phyloP scores from a whole-genome alignment of 768 basidiomycete species.

The Rhodotorula kratochvilovae region DNA sequence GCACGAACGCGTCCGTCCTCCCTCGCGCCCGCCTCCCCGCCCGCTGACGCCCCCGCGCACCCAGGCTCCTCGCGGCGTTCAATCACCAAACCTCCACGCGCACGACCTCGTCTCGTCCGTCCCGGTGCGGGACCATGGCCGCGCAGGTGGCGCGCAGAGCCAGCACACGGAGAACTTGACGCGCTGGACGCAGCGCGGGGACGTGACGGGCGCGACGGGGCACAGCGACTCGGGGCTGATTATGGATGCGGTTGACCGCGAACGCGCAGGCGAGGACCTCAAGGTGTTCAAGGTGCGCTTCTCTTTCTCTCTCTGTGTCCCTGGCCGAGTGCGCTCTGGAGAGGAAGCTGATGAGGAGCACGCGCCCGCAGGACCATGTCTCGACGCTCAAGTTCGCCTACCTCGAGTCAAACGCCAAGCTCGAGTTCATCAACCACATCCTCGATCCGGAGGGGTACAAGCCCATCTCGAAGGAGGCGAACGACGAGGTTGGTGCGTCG shows the following conservation, averaged over 20 bases:
- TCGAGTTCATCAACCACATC: constrained; percentile 30
- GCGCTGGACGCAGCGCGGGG: constrained; percentile 20
- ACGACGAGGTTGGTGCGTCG: constrained; percentile 14
- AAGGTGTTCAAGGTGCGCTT: constrained; percentile 31
- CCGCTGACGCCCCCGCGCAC: too few relatives aligned
- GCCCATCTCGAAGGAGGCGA: constrained; percentile 17
- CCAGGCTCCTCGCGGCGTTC: constrained; percentile 20
- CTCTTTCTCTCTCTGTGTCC: background rate
- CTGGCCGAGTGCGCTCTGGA: too few relatives aligned
- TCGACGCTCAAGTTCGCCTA: constrained; percentile 41
- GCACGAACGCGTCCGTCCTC: constrained; percentile 25
- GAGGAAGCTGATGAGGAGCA: too few relatives aligned
- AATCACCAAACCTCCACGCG: constrained; percentile 7
- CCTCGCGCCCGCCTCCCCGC: background rate
- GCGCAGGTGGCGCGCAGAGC: background rate
- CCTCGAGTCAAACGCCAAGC: constrained; percentile 34
- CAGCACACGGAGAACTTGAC: constrained; percentile 25
- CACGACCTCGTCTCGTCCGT: constrained; percentile 1
- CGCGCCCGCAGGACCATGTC: constrained; percentile 19
- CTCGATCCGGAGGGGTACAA: background rate
- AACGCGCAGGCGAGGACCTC: constrained; percentile 21
- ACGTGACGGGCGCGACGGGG: constrained; percentile 14
- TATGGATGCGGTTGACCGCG: constrained; percentile 22
- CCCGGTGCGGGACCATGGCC: constrained; percentile 1
- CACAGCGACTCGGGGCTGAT: constrained; percentile 18